Conservation (phyloP, 768 basidiomycete genomes). For the Candolleomyces aberdarensis region DNA sequence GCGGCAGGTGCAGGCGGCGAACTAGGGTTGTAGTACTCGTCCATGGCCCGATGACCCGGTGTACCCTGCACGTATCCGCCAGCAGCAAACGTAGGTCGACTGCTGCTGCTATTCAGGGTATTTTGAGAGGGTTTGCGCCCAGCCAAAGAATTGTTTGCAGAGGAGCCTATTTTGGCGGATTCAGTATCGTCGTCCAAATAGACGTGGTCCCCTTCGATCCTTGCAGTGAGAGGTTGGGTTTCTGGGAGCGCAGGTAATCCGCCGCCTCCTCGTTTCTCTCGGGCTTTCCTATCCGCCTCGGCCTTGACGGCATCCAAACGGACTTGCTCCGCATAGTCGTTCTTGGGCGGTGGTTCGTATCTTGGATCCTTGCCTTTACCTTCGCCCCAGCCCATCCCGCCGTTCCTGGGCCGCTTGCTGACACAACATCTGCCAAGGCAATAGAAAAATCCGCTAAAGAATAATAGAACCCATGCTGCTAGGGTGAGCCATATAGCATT, state of each 20-base stretch:
- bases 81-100: constrained; percentile 29
- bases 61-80: constrained; percentile 66
- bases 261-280: constrained; percentile 53
- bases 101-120: constrained; percentile 15
- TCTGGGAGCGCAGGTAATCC: constrained; percentile 79
- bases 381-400: constrained; percentile 36
- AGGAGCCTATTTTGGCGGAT: constrained; percentile 19
- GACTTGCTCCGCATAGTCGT: constrained; percentile 57
- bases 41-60: constrained; percentile 65
- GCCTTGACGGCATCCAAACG: constrained; percentile 85
- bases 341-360: constrained; percentile 16
- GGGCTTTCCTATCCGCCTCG: constrained; percentile 79
- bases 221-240: constrained; percentile 64
- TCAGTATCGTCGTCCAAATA: constrained; percentile 49
- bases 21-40: constrained; percentile 60
- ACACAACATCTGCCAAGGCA: constrained; percentile 83
- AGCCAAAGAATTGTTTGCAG: constrained; percentile 4
- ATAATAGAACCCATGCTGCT: constrained; percentile 79
- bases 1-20: constrained; percentile 17
- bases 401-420: constrained; percentile 41
- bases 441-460: constrained; percentile 90
- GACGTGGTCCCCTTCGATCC: constrained; percentile 53
- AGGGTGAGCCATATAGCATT: constrained; percentile 90
- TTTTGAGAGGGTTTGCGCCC: constrained; percentile 20
- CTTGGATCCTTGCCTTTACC: constrained; percentile 21